Conservation (phyloP, 352 stramenopile species). For the Phytopythium oedochilum region DNA sequence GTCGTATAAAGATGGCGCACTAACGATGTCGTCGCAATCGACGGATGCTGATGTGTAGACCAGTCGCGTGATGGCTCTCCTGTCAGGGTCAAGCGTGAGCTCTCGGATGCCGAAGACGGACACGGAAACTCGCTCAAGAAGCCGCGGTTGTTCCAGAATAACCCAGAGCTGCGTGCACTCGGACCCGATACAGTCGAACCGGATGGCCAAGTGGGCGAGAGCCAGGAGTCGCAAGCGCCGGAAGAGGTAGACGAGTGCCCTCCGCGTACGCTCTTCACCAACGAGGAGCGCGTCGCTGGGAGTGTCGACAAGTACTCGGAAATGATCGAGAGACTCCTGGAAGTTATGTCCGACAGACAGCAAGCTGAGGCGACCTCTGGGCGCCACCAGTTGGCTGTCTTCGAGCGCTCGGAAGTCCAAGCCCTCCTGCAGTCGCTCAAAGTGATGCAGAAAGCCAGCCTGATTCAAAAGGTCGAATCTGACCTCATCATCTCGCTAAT, state of each 20-base stretch:
- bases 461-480: slow-evolving; percentile 51
- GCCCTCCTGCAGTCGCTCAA: slow-evolving; percentile 60
- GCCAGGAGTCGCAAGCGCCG: background rate
- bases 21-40: background rate
- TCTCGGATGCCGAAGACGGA: background rate
- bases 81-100: background rate
- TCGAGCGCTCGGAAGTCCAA: slow-evolving; percentile 48
- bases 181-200: slow-evolving; percentile 6
- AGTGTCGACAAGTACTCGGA: slow-evolving; percentile 68
- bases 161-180: background rate
- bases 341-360: slow-evolving; percentile 28
- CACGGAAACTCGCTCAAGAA: background rate
- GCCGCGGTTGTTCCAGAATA: background rate
- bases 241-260: slow-evolving; percentile 21
- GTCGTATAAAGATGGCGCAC: too few relatives aligned
- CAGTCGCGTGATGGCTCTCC: background rate
- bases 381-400: slow-evolving; percentile 30
- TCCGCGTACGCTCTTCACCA: slow-evolving; percentile 34
- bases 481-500: slow-evolving; percentile 58
- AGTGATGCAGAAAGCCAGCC: slow-evolving; percentile 54
- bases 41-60: background rate
- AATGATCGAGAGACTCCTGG: slow-evolving; percentile 35
- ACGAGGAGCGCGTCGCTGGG: slow-evolving; percentile 46
- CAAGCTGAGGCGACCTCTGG: slow-evolving; percentile 20
- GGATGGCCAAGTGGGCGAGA: background rate